Evolutionary conservation across 139 green algal species (phyloP).

Genomic region (Chlorella sp.): DNA sequence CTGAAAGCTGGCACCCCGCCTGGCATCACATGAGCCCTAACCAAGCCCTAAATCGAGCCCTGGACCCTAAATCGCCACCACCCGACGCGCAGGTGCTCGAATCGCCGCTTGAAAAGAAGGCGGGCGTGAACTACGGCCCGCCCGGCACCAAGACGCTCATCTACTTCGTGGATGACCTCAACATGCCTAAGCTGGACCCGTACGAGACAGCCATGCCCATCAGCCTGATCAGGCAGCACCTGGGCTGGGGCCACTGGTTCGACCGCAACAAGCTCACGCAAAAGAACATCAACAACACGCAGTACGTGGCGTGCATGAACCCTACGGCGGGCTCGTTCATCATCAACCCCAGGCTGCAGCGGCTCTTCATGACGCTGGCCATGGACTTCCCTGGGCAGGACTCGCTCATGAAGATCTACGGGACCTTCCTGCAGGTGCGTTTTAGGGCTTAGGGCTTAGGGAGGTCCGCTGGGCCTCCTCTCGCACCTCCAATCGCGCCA

Average conservation of each 20-base stretch:
- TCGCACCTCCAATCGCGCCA: no score
- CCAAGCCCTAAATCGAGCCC: no score
- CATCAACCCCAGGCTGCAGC: slow-evolving; percentile 86
- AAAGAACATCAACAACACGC: slow-evolving; percentile 88
- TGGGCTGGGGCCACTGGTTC: slow-evolving; percentile 89
- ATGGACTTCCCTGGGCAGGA: slow-evolving; percentile 83
- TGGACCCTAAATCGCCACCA: no score
- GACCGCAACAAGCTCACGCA: slow-evolving; percentile 81
- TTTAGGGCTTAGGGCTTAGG: no score
- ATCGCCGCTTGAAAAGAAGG: slow-evolving; percentile 86
- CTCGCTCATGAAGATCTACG: slow-evolving; percentile 87
- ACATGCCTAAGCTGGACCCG: slow-evolving; percentile 84
- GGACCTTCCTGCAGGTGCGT: slow-evolving; percentile 81
- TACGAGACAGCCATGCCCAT: slow-evolving; percentile 92
- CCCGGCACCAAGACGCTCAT: slow-evolving; percentile 79
- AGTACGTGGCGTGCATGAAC: slow-evolving; percentile 89
- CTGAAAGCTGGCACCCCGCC: no score
- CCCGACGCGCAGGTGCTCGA: slow-evolving; percentile 74
- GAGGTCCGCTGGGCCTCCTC: no score
- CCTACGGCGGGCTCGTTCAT: slow-evolving; percentile 83
- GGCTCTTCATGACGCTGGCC: slow-evolving; percentile 87
- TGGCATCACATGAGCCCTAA: no score
- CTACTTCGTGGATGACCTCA: slow-evolving; percentile 90
- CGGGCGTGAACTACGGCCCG: slow-evolving; percentile 77
- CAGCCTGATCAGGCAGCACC: slow-evolving; percentile 83